These are phyloP conservation scores for Tetrahymena borealis DNA, from an alignment of 73 alveolate species.

Conservation along the genomic window DNA sequence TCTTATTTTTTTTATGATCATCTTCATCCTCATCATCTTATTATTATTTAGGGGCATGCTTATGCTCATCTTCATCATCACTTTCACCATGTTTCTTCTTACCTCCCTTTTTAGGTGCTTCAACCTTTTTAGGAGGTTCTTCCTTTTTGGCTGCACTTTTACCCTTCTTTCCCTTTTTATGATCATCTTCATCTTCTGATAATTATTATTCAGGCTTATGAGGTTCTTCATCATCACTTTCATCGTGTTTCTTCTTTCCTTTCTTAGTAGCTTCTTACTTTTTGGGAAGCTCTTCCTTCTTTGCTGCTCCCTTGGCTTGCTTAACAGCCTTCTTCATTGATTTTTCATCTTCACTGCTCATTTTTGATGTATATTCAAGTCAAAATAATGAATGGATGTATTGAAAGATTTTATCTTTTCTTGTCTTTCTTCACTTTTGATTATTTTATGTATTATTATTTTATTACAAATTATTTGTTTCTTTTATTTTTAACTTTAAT, in stretches of 20 bases:
- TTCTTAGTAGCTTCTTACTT: constrained; percentile 34
- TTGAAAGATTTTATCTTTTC: not conserved
- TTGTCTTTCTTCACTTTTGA: no score
- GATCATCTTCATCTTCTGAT: not conserved
- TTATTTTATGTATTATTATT: not conserved
- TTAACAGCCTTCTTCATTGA: constrained; percentile 49
- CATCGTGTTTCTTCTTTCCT: constrained; percentile 26
- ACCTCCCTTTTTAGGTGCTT: constrained; percentile 2
- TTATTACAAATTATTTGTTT: not conserved
- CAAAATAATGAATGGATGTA: not conserved
- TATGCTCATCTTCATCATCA: not conserved
- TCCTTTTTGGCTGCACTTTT: not conserved
- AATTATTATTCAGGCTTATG: not conserved
- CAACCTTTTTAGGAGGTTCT: not conserved
- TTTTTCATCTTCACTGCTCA: not conserved
- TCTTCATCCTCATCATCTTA: constrained; percentile 24
- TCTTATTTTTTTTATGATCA: not conserved
- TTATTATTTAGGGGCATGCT: not conserved
- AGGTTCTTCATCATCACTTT: not conserved
- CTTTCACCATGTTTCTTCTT: not conserved
- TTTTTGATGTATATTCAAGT: not conserved
- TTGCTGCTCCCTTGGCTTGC: constrained; percentile 43
- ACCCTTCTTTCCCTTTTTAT: not conserved
- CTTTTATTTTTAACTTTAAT: not conserved
- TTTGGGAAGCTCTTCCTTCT: constrained; percentile 39